These are phyloP conservation scores for Flueggea neowawraea DNA, from an alignment of 441 rosid genomes.

Conservation along the genomic window DNA sequence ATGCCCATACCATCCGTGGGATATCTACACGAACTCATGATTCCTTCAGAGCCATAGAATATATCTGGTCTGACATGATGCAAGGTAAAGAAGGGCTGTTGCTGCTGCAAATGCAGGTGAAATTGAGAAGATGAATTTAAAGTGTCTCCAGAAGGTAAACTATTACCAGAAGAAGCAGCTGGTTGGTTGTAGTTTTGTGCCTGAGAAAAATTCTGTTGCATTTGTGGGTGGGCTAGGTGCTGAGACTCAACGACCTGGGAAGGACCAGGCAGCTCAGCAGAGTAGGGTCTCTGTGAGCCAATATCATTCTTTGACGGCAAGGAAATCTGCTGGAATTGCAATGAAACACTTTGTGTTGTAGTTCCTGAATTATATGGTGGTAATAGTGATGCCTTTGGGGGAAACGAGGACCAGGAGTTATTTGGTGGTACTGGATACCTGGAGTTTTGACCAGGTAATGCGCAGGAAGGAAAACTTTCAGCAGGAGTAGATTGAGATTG, in stretches of 20 bases:
- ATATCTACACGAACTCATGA: conserved; percentile 25
- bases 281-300: conserved; percentile 29
- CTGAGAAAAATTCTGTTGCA: conserved; percentile 17
- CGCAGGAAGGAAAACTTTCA: conserved; percentile 29
- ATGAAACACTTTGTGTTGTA: conserved; percentile 20
- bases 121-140: conserved; percentile 33
- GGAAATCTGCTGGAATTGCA: conserved; percentile 28
- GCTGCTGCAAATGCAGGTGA: conserved; percentile 35
- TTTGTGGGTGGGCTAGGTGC: conserved; percentile 26
- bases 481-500: too few species aligned
- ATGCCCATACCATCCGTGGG: conserved; percentile 25
- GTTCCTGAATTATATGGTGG: conserved; percentile 18
- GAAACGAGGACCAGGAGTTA: conserved; percentile 30
- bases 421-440: conserved; percentile 22
- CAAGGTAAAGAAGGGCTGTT: conserved; percentile 18
- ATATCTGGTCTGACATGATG: conserved; percentile 18
- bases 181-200: conserved; percentile 21
- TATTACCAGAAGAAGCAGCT: conserved; percentile 20
- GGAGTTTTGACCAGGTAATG: conserved; percentile 34
- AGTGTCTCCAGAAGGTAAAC: conserved; percentile 24
- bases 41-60: conserved; percentile 17
- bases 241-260: conserved; percentile 33
- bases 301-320: conserved; percentile 27
- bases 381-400: conserved; percentile 15
- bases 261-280: conserved; percentile 24